Base-by-base conservation (phyloP, 768 basidiomycete genomes). In the Hebeloma cylindrosporum region DNA sequence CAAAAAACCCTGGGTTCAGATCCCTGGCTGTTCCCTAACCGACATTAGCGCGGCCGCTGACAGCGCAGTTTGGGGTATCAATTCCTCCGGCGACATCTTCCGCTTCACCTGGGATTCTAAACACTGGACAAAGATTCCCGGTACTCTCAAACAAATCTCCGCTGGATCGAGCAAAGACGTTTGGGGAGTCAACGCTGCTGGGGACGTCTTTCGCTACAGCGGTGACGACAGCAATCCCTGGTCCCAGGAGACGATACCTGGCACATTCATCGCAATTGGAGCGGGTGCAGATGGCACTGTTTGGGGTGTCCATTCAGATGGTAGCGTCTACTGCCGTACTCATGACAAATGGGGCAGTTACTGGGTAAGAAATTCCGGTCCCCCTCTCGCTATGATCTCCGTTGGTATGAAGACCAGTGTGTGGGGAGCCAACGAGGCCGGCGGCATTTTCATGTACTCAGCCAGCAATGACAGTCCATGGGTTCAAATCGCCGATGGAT, bases 131-230 rank as follows among this genome's bases (percentile, higher is more conserved):
- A 16, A 31, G 3, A 47, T 47, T n/a, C 5, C 17, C 21, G 45
- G 45, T 7, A 26, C 16, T 17, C 45, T 47, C 38, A 29, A 32
- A 17, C 45, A 39, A 20, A 47, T 47, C 29, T 25, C 38, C 18
- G 45, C 38, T 14, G 45, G 45, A 17, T 47, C 45, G 14, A 18
- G 45, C 6, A 45, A 31, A 31, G 36, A 45, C n/a, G 43, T 45
- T 21, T 45, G 43, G 43, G 43, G 43, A 9, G 43, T 45, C 43
- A 45, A 45, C 43, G 20, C 43, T 5, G 14, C 5, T 10, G 14
- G 21, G 2, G 20, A 45, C 10, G 36, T 45, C 23, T 45, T 16
- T 25, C 33, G 34, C 7, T 45, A 45, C 43, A 45, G 32, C 8
- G 33, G 33, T 14, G 43, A 45, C 22, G 43, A 45, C 32, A 34